A percentile compares a stretch with the other conserved stretches of the same genome.
Evolutionary conservation across 2,329 filamentous ascomycete genomes (phyloP).

Genomic region (Rhexocercosporidium sp.): DNA sequence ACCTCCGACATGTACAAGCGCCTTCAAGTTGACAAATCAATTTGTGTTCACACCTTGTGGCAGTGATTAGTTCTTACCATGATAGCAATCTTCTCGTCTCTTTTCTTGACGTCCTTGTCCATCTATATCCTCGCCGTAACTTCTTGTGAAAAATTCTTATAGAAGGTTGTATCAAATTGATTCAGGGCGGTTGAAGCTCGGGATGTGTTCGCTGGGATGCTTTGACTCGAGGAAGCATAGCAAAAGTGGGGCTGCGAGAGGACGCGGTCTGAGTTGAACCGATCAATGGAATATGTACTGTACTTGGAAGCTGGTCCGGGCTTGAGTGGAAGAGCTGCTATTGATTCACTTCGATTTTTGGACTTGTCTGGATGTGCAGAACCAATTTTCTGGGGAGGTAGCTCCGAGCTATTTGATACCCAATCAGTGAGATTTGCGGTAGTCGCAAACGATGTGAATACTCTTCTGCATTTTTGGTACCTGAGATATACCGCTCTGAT

Average conservation of each 20-base stretch:
- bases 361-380: not conserved
- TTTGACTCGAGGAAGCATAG: not conserved
- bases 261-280: not conserved
- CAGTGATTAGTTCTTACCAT: not conserved
- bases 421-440: not conserved
- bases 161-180: not conserved
- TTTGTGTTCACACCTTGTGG: not conserved
- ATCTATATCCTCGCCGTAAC: not conserved
- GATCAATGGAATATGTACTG: not conserved
- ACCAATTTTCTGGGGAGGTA: not conserved
- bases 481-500: not conserved
- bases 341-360: not conserved
- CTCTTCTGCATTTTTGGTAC: not conserved
- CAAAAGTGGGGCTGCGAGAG: not conserved
- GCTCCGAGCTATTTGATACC: not conserved
- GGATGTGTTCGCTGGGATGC: not conserved
- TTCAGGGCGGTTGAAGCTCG: not conserved
- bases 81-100: not conserved
- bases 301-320: not conserved
- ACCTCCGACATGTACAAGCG: too few relatives aligned
- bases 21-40: too few relatives aligned
- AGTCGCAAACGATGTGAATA: not conserved
- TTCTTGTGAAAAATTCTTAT: too few relatives aligned
- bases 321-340: not conserved
- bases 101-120: not conserved